Conservation (phyloP, 2,329 filamentous ascomycete species). For the Pestalotiopsis sp. region DNA sequence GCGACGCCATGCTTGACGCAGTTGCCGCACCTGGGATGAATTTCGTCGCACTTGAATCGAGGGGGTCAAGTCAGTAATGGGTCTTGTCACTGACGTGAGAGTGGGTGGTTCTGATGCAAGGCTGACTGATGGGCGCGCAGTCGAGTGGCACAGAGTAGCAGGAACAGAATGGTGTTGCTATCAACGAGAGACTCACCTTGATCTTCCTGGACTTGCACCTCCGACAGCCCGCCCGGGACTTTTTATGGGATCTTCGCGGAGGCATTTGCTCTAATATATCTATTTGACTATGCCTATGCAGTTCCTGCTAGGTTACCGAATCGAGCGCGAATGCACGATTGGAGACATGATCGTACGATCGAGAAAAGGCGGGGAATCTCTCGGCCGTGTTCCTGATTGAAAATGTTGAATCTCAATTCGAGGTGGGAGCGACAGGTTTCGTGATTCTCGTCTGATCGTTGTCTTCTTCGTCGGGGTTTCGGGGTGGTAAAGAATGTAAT, state of each 20-base stretch:
- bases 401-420: background rate
- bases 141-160: no score
- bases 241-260: slow-evolving; percentile 69
- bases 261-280: slow-evolving; percentile 47
- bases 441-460: background rate
- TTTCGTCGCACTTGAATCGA: slow-evolving; percentile 61
- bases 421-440: background rate
- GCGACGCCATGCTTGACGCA: slow-evolving; percentile 67
- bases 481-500: background rate
- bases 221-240: slow-evolving; percentile 67
- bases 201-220: slow-evolving; percentile 70
- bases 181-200: slow-evolving; percentile 51
- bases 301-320: slow-evolving; percentile 9
- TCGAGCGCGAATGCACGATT: background rate
- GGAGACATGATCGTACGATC: slow-evolving; percentile 9
- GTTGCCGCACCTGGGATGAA: slow-evolving; percentile 66
- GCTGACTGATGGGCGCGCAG: no score
- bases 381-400: background rate
- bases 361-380: background rate
- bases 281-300: background rate
- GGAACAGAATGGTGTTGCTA: background rate
- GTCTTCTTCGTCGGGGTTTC: background rate
- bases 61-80: background rate
- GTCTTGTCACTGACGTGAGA: background rate
- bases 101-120: no score